phyloP scores from a whole-genome alignment of 257 asterid species.

The Anisodus tanguticus region DNA sequence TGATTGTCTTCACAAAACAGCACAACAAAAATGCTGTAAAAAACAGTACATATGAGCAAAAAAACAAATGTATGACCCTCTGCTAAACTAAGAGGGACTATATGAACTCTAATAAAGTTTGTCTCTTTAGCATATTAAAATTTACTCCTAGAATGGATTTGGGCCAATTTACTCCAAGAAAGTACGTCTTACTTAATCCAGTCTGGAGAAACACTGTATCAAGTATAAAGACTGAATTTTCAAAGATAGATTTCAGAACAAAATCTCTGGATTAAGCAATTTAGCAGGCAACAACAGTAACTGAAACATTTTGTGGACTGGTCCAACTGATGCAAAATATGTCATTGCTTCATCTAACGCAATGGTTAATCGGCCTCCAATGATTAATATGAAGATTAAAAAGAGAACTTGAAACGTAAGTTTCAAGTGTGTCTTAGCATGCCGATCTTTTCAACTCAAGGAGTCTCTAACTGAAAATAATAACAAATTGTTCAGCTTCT shows the following conservation, averaged over 20 bases:
- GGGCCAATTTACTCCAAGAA: too few relatives aligned
- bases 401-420: background rate
- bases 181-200: background rate
- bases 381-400: background rate
- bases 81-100: too few relatives aligned
- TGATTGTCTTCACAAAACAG: too few relatives aligned
- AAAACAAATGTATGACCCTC: too few relatives aligned
- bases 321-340: background rate
- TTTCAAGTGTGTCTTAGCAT: background rate
- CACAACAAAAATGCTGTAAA: too few relatives aligned
- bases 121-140: too few relatives aligned
- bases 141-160: too few relatives aligned
- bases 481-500: background rate
- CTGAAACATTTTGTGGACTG: background rate
- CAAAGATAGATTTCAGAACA: background rate
- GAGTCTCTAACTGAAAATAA: background rate
- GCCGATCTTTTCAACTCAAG: background rate
- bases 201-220: background rate
- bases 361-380: background rate
- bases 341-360: background rate
- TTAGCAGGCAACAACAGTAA: conserved; percentile 2
- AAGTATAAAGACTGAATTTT: background rate
- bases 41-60: too few relatives aligned
- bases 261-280: background rate
- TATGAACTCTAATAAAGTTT: too few relatives aligned